These are phyloP conservation scores for Astragalus glycyphyllos DNA, from an alignment of 306 rosid genomes.

Conservation along the genomic window DNA sequence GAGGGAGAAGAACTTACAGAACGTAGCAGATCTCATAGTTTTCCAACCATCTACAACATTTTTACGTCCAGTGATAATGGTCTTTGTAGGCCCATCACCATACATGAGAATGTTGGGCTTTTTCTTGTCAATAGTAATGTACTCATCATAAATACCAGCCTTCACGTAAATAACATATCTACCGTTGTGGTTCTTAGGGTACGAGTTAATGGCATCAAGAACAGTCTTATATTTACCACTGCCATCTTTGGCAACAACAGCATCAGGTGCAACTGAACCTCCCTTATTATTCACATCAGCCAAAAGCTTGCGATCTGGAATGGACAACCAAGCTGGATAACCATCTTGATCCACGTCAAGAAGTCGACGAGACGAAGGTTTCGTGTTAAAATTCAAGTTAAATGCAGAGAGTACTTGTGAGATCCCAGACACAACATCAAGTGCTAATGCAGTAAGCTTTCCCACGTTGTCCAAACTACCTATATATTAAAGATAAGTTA, in stretches of 20 bases:
- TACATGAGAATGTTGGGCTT: slow-evolving; percentile 54
- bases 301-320: slow-evolving; percentile 62
- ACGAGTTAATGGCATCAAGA: slow-evolving; percentile 60
- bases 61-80: slow-evolving; percentile 46
- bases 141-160: slow-evolving; percentile 70
- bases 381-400: slow-evolving; percentile 45
- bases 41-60: slow-evolving; percentile 31
- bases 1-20: slow-evolving; percentile 28
- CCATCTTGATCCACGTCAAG: slow-evolving; percentile 51
- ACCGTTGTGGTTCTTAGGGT: slow-evolving; percentile 53
- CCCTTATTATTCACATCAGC: slow-evolving; percentile 11
- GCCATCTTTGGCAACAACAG: slow-evolving; percentile 80
- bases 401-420: slow-evolving; percentile 36
- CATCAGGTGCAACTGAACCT: slow-evolving; percentile 44
- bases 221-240: slow-evolving; percentile 73
- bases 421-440: slow-evolving; percentile 58
- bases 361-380: slow-evolving; percentile 57
- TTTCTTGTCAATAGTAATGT: slow-evolving; percentile 45
- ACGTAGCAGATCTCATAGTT: slow-evolving; percentile 48
- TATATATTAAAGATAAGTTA: too few relatives aligned
- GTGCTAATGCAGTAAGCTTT: slow-evolving; percentile 60
- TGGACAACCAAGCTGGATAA: slow-evolving; percentile 63
- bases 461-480: slow-evolving; percentile 40
- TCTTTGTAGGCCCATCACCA: slow-evolving; percentile 73
- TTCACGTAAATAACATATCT: slow-evolving; percentile 70